Percentiles rank a stretch among this genome's conserved stretches.
Conservation (phyloP, 2,329 filamentous ascomycete genomes). For the Byssochlamys sp. region DNA sequence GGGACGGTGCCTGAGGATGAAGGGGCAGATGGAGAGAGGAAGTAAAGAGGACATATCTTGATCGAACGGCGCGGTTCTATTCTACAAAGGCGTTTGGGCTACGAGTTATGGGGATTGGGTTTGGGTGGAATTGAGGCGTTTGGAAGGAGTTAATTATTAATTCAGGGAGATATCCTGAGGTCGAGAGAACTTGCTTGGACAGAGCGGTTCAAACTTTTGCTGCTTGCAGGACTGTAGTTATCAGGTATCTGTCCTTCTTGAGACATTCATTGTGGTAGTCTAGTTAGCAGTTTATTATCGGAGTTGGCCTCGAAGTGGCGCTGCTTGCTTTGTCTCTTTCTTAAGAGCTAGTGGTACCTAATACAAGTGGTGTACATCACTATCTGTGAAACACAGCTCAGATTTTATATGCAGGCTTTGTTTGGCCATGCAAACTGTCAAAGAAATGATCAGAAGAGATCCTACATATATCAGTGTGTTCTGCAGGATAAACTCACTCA, state of each 20-base stretch:
- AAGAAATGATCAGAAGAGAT: background rate
- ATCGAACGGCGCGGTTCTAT: background rate
- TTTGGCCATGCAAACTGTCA: background rate
- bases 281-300: background rate
- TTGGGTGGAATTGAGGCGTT: background rate
- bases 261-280: background rate
- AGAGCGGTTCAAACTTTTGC: background rate
- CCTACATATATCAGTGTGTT: background rate
- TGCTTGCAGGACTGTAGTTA: background rate
- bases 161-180: too few relatives aligned
- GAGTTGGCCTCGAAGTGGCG: background rate
- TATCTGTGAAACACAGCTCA: background rate
- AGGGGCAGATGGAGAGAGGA: background rate
- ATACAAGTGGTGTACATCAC: background rate
- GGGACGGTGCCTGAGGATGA: constrained; percentile 4
- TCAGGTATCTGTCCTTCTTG: background rate
- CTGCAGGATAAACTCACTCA: background rate
- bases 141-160: background rate
- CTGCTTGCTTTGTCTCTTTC: background rate
- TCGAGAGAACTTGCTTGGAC: too few relatives aligned
- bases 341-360: background rate
- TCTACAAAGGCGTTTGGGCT: constrained; percentile 5
- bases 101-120: background rate
- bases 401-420: background rate
- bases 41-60: background rate